A percentile compares a stretch with the other conserved stretches of the same genome.
phyloP scores from a whole-genome alignment of 495 filamentous ascomycete genomes.

The Mytilinidion resinicola region DNA sequence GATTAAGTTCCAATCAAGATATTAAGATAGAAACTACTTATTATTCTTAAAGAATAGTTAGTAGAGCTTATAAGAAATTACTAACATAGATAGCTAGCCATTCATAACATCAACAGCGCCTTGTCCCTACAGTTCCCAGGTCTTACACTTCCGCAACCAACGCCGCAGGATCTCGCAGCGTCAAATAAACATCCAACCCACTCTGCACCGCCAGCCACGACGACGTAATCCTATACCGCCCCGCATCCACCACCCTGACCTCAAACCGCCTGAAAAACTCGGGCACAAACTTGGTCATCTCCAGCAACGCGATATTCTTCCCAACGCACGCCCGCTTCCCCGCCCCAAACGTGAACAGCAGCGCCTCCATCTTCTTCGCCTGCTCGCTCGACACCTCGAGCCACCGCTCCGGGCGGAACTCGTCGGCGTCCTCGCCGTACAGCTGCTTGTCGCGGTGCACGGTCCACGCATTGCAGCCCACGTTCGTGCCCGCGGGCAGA shows the following conservation, averaged over 20 bases:
- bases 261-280: conserved; percentile 66
- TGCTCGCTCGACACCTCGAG: conserved; percentile 39
- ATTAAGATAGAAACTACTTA: too few species aligned
- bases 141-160: too few species aligned
- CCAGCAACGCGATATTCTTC: conserved; percentile 65
- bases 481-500: conserved; percentile 51
- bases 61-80: too few species aligned
- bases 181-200: too few species aligned
- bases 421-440: conserved; percentile 48
- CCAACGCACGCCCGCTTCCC: conserved; percentile 64
- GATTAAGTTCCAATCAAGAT: too few species aligned
- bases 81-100: too few species aligned
- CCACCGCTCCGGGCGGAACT: conserved; percentile 54
- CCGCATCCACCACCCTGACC: conserved; percentile 25
- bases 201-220: too few species aligned
- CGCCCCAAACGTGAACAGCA: conserved; percentile 54
- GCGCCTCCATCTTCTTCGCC: conserved; percentile 41
- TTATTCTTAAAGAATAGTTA: too few species aligned
- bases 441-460: conserved; percentile 49
- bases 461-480: conserved; percentile 57
- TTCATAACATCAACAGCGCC: too few species aligned
- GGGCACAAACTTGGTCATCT: conserved; percentile 76
- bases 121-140: too few species aligned
- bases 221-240: too few species aligned
- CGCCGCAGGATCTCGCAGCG: too few species aligned